These are phyloP conservation scores for Nigrospora osmanthi DNA, from an alignment of 2,329 filamentous ascomycete species.

Conservation along the genomic window DNA sequence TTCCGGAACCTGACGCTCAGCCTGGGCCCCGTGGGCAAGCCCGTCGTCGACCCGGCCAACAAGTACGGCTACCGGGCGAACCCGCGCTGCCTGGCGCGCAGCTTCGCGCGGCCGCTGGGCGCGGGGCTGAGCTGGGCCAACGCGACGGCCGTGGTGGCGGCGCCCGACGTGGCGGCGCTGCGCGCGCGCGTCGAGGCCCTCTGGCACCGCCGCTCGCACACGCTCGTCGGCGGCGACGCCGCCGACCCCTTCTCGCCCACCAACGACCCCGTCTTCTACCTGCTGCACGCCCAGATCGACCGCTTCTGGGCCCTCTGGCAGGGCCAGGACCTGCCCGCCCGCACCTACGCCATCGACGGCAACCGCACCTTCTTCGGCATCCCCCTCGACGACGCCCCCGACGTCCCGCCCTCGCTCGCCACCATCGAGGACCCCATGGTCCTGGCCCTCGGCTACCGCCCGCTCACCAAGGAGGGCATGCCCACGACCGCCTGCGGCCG, in stretches of 20 bases:
- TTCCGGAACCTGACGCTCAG: slow-evolving; percentile 9
- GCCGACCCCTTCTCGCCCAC: slow-evolving; percentile 12
- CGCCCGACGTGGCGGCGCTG: not conserved
- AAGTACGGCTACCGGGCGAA: slow-evolving; percentile 9
- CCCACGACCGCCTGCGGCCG: slow-evolving; percentile 7
- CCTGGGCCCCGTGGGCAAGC: slow-evolving; percentile 10
- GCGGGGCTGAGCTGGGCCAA: slow-evolving; percentile 10
- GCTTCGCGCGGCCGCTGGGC: slow-evolving; percentile 4
- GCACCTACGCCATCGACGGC: slow-evolving; percentile 11
- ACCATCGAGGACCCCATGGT: slow-evolving; percentile 10
- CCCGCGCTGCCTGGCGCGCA: slow-evolving; percentile 9
- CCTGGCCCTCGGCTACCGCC: slow-evolving; percentile 7
- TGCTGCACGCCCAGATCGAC: slow-evolving; percentile 13
- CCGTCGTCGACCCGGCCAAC: slow-evolving; percentile 7
- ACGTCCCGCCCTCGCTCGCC: slow-evolving; percentile 9
- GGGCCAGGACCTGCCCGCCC: slow-evolving; percentile 7
- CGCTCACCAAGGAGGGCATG: slow-evolving; percentile 10
- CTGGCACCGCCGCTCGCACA: slow-evolving; percentile 12
- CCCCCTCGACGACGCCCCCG: slow-evolving; percentile 8
- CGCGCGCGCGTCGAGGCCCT: slow-evolving; percentile 6
- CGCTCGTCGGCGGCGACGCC: slow-evolving; percentile 8
- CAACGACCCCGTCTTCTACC: slow-evolving; percentile 13
- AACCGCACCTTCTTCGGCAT: slow-evolving; percentile 9
- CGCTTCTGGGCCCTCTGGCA: slow-evolving; percentile 15
- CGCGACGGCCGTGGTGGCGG: slow-evolving; percentile 6